A percentile compares a stretch with the other conserved stretches of the same genome.
These are phyloP conservation scores for Sporothrix globosa DNA, from an alignment of 2,329 filamentous ascomycete genomes.

Conservation along the genomic window DNA sequence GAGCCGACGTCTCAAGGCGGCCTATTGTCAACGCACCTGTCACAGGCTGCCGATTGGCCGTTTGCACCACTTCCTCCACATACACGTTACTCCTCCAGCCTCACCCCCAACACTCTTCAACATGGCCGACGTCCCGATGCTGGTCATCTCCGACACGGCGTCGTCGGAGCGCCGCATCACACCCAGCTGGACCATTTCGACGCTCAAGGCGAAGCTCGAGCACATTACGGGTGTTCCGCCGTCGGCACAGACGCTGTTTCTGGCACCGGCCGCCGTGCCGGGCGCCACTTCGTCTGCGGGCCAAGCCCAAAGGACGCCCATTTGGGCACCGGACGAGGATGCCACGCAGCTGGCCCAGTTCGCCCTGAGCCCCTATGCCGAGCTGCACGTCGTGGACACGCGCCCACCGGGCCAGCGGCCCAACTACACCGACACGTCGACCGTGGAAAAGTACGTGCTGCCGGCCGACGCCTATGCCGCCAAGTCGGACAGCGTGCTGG, in stretches of 20 bases:
- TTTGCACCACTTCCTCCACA: background rate
- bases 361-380: slow-evolving; percentile 72
- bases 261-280: slow-evolving; percentile 56
- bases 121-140: slow-evolving; percentile 74
- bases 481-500: slow-evolving; percentile 83
- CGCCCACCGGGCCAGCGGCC: slow-evolving; percentile 74
- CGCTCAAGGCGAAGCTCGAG: slow-evolving; percentile 86
- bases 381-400: slow-evolving; percentile 78
- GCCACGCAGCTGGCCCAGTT: slow-evolving; percentile 65
- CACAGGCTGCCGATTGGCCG: background rate
- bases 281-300: slow-evolving; percentile 40
- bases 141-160: slow-evolving; percentile 74
- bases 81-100: background rate
- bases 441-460: slow-evolving; percentile 88
- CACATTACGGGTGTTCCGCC: slow-evolving; percentile 91
- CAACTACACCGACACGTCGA: slow-evolving; percentile 79
- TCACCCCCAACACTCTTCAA: background rate
- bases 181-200: slow-evolving; percentile 84
- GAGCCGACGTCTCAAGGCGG: background rate
- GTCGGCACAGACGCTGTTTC: slow-evolving; percentile 71
- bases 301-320: slow-evolving; percentile 61
- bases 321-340: slow-evolving; percentile 71
- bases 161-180: slow-evolving; percentile 88
- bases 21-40: background rate
- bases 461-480: slow-evolving; percentile 83